phyloP scores from a whole-genome alignment of 306 rosid genomes.

The Quercus robur region DNA sequence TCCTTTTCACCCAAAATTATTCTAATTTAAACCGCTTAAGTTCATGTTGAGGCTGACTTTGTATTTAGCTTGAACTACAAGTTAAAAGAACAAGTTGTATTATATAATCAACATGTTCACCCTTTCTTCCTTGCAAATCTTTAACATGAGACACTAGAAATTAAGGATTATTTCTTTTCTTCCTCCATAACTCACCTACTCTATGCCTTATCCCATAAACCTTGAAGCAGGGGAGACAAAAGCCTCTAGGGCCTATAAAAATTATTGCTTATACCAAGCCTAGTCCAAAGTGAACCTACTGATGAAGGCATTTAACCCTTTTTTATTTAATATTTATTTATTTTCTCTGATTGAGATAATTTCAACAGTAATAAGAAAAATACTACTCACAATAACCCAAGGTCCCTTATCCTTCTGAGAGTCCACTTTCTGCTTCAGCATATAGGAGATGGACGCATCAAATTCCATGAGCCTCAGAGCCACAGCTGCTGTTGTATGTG shows the following conservation, averaged over 20 bases:
- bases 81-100: not conserved
- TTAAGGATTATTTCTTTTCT: not conserved
- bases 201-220: not conserved
- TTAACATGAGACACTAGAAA: not conserved
- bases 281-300: not conserved
- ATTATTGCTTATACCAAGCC: not conserved
- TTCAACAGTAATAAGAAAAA: conserved; percentile 16
- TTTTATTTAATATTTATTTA: not conserved
- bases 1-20: not conserved
- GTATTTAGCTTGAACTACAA: not conserved
- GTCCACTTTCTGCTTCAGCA: conserved; percentile 46
- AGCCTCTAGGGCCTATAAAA: not conserved
- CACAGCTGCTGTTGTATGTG: conserved; percentile 67
- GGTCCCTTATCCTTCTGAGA: conserved; percentile 43
- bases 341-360: not conserved
- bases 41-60: not conserved
- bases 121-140: not conserved
- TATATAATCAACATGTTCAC: not conserved
- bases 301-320: not conserved
- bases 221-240: not conserved
- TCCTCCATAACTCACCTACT: not conserved
- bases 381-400: conserved; percentile 40
- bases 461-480: conserved; percentile 74
- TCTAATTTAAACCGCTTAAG: not conserved
- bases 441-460: conserved; percentile 48